Evolutionary conservation across 2,329 filamentous ascomycete species (phyloP).

Genomic region (Alternaria infectoria): DNA sequence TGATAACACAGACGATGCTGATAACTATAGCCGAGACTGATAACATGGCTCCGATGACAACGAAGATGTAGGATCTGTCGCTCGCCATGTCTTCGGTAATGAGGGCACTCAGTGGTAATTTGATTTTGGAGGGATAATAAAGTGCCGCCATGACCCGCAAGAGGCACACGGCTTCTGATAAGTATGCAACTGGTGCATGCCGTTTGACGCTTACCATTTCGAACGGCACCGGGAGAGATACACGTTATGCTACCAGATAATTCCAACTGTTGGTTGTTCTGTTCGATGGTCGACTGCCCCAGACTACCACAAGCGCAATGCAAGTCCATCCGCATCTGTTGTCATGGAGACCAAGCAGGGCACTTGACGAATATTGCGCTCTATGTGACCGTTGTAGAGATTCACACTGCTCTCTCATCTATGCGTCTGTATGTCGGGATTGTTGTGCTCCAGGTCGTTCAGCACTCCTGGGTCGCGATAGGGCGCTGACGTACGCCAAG

Average conservation of each 20-base stretch:
- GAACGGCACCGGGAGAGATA: not conserved
- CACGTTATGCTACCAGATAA: not conserved
- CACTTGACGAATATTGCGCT: not conserved
- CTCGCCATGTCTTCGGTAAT: not conserved
- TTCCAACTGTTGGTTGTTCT: not conserved
- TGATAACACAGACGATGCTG: slow-evolving; percentile 2
- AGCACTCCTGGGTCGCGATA: not conserved
- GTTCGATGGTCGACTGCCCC: not conserved
- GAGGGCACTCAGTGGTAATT: not conserved
- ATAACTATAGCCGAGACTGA: not conserved
- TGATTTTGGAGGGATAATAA: not conserved
- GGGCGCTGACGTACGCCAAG: slow-evolving; percentile 14
- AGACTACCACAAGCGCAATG: not conserved
- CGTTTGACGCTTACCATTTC: not conserved
- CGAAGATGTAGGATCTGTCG: not conserved
- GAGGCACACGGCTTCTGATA: not conserved
- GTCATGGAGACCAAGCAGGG: not conserved
- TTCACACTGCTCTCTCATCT: not conserved
- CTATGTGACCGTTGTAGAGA: not conserved
- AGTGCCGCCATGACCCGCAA: not conserved
- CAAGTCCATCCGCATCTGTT: not conserved
- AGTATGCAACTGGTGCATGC: not conserved
- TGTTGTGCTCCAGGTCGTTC: not conserved
- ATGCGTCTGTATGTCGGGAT: not conserved
- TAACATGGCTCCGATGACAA: not conserved